Percentiles rank a stretch among this genome's conserved stretches.
phyloP scores from a whole-genome alignment of 148 eudicot genomes.

The Camellia japonica region DNA sequence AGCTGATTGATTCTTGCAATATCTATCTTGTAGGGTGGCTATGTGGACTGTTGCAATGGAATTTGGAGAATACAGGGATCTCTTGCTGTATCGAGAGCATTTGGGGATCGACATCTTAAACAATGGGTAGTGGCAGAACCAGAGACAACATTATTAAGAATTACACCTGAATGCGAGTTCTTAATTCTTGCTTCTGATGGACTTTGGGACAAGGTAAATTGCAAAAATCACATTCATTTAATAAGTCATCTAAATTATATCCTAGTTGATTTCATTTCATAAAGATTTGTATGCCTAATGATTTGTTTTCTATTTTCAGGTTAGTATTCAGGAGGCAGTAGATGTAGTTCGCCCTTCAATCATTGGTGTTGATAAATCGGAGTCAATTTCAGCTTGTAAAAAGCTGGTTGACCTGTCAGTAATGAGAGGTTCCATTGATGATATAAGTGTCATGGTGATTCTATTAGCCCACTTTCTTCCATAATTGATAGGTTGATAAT shows the following conservation, averaged over 20 bases:
- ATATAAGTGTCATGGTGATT: conserved; percentile 53
- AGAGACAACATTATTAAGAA: conserved; percentile 33
- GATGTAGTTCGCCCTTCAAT: conserved; percentile 39
- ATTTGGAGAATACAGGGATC: conserved; percentile 71
- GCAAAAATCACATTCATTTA: background rate
- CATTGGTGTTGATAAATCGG: conserved; percentile 17
- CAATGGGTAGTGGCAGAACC: conserved; percentile 67
- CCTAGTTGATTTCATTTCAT: background rate
- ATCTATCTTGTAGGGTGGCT: conserved; percentile 46
- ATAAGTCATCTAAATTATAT: background rate
- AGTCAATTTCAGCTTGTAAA: conserved; percentile 46
- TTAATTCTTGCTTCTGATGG: conserved; percentile 73
- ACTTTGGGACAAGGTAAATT: conserved; percentile 56
- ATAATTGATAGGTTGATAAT: background rate
- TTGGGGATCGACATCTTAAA: conserved; percentile 57
- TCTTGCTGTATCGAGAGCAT: conserved; percentile 63
- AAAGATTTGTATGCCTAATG: background rate
- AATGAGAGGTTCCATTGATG: conserved; percentile 56
- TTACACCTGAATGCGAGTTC: conserved; percentile 47
- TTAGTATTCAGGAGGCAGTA: conserved; percentile 63
- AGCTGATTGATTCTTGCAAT: conserved; percentile 9
- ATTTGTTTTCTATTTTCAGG: conserved; percentile 30
- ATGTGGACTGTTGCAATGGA: conserved; percentile 50
- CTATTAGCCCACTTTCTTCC: conserved; percentile 31
- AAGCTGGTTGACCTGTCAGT: conserved; percentile 50